phyloP scores from a whole-genome alignment of 2,329 filamentous ascomycete genomes.

The Biscogniauxia sp. region DNA sequence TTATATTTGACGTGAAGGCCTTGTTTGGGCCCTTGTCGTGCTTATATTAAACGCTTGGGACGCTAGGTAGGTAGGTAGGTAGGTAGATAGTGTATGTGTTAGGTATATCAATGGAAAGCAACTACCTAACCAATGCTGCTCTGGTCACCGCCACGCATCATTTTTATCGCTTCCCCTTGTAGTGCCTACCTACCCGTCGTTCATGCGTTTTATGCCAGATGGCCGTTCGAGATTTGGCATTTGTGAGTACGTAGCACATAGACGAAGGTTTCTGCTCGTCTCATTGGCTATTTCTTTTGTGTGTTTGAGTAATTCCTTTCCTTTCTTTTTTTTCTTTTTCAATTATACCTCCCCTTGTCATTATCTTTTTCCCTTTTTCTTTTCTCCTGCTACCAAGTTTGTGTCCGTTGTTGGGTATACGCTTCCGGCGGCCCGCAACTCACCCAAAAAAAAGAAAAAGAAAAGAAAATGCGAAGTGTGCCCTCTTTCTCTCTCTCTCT shows the following conservation, averaged over 20 bases:
- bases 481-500: too few relatives aligned
- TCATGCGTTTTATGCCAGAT: not conserved
- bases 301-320: too few relatives aligned
- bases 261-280: not conserved
- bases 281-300: not conserved
- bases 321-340: too few relatives aligned
- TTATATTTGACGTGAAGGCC: not conserved
- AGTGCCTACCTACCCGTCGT: not conserved
- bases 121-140: too few relatives aligned
- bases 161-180: not conserved
- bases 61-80: too few relatives aligned
- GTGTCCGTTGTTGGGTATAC: not conserved
- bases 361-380: too few relatives aligned
- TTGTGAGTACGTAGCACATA: not conserved
- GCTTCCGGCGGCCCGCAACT: not conserved
- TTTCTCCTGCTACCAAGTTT: not conserved
- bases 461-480: not conserved
- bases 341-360: not conserved
- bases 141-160: not conserved
- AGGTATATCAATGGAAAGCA: not conserved
- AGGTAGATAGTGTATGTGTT: too few relatives aligned
- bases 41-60: not conserved
- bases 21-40: not conserved
- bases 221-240: not conserved
- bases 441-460: not conserved